Conservation (phyloP, 192 early-diverging fungal species). For the Dissophora globulifera region DNA sequence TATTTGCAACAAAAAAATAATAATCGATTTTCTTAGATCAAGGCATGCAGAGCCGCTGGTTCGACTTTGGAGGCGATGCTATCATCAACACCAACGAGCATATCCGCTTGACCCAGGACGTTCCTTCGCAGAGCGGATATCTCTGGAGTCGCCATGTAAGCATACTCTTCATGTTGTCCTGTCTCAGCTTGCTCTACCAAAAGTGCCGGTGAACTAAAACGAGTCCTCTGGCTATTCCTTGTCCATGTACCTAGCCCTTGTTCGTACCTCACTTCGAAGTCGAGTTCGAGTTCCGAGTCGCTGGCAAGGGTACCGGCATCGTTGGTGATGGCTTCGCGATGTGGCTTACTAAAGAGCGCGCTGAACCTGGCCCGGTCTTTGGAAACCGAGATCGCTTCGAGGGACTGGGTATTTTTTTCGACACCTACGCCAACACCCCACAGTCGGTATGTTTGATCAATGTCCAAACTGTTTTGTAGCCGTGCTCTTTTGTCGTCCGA, state of each 20-base stretch:
- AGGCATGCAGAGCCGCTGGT: constrained; percentile 86
- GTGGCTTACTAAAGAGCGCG: constrained; percentile 87
- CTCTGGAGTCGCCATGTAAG: constrained; percentile 79
- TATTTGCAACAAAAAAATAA: neutral
- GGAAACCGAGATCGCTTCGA: constrained; percentile 87
- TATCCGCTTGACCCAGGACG: constrained; percentile 88
- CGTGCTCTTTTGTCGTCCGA: no score
- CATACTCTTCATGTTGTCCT: no score
- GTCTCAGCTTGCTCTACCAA: no score
- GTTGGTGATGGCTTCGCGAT: constrained; percentile 98
- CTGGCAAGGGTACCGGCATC: constrained; percentile 76
- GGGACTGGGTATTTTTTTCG: constrained; percentile 96
- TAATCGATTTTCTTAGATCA: constrained; percentile 60
- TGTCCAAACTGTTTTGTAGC: no score
- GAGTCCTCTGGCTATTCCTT: constrained; percentile 15
- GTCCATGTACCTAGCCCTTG: neutral
- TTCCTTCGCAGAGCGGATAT: constrained; percentile 81
- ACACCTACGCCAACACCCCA: constrained; percentile 91
- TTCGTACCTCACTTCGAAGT: constrained; percentile 76
- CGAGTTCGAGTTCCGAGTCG: constrained; percentile 94
- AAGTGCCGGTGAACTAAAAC: no score
- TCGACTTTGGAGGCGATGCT: constrained; percentile 94
- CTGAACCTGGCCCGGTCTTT: constrained; percentile 84
- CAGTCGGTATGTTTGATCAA: constrained; percentile 39
- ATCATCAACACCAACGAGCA: constrained; percentile 88